phyloP scores from a whole-genome alignment of 352 stramenopile genomes.

The Thalassiosira livingstoniorum region DNA sequence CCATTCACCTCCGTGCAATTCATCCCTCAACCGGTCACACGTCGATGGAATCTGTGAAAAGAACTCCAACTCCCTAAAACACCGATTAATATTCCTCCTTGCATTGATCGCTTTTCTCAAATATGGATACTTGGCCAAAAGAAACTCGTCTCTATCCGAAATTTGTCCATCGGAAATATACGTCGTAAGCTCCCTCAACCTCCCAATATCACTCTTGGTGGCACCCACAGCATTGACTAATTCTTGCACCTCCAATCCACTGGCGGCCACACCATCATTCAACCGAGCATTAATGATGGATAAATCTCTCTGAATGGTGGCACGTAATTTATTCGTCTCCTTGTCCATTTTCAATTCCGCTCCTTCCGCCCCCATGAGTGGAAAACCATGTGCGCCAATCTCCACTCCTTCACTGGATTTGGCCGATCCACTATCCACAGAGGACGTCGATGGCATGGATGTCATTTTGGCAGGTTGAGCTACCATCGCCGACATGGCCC shows the following conservation, averaged over 20 bases:
- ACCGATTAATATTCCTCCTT: slow-evolving; percentile 78
- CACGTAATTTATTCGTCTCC: slow-evolving; percentile 80
- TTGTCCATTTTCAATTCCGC: slow-evolving; percentile 83
- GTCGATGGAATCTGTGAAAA: slow-evolving; percentile 84
- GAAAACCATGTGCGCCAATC: slow-evolving; percentile 72
- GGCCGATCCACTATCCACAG: slow-evolving; percentile 31
- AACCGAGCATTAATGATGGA: slow-evolving; percentile 83
- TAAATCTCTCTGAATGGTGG: slow-evolving; percentile 70
- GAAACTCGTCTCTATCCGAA: slow-evolving; percentile 64
- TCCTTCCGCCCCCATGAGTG: slow-evolving; percentile 65
- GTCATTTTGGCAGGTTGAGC: background rate
- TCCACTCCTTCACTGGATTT: slow-evolving; percentile 71
- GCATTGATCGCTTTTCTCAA: slow-evolving; percentile 82
- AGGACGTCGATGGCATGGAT: slow-evolving; percentile 8
- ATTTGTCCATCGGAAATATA: slow-evolving; percentile 80
- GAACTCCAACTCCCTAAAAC: slow-evolving; percentile 85
- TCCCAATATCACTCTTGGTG: slow-evolving; percentile 80
- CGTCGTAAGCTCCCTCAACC: slow-evolving; percentile 78
- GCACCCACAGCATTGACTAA: slow-evolving; percentile 81
- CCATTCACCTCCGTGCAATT: slow-evolving; percentile 82
- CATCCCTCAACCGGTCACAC: slow-evolving; percentile 80
- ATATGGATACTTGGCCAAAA: slow-evolving; percentile 80
- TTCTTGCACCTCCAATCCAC: slow-evolving; percentile 83
- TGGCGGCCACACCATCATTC: slow-evolving; percentile 84
- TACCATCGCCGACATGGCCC: slow-evolving; percentile 45